These are phyloP conservation scores for Microbotryum intermedium DNA, from an alignment of 1,284 basidiomycete genomes.

Conservation along the genomic window DNA sequence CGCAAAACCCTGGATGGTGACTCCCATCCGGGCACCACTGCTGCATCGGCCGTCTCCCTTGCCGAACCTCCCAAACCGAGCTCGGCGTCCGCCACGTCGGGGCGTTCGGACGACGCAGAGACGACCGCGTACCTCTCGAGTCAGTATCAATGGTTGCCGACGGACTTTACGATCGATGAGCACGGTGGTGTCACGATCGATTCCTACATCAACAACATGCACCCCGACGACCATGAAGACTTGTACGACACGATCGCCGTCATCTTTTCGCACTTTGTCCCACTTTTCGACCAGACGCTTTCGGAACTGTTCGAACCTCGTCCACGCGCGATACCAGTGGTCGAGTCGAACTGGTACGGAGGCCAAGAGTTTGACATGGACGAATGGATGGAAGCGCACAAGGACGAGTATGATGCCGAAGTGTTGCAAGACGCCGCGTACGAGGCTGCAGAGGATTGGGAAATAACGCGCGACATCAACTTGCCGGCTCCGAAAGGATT, in stretches of 20 bases:
- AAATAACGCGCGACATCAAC: neutral
- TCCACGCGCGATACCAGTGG: neutral
- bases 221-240: conserved; percentile 38
- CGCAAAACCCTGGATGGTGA: too few species aligned
- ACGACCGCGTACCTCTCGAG: too few species aligned
- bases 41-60: conserved; percentile 4
- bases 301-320: conserved; percentile 42
- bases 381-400: neutral
- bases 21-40: neutral
- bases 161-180: conserved; percentile 43
- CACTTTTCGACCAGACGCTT: conserved; percentile 49
- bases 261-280: conserved; percentile 43
- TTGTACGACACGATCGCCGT: conserved; percentile 42
- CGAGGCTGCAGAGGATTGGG: neutral
- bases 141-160: conserved; percentile 42
- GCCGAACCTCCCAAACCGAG: neutral
- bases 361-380: neutral
- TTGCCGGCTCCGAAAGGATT: neutral
- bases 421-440: too few species aligned
- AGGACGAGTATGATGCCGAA: conserved; percentile 3
- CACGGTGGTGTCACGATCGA: conserved; percentile 32
- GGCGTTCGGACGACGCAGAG: neutral
- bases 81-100: neutral
- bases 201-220: conserved; percentile 51
- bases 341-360: neutral